Evolutionary conservation across 208 protist species (phyloP).

Genomic region (Tritrichomonas foetus): DNA sequence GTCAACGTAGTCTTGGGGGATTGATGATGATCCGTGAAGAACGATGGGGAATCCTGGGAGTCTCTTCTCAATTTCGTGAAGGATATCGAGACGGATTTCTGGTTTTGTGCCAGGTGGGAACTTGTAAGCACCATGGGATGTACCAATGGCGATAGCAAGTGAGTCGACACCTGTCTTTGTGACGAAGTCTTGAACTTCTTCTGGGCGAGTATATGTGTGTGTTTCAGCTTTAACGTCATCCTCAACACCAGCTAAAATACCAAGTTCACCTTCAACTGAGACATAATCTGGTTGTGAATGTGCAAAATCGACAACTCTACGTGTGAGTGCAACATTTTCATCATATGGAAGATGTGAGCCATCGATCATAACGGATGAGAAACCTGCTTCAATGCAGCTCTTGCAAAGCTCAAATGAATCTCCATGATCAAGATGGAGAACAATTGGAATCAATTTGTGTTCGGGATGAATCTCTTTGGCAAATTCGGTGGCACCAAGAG

Average conservation of each 20-base stretch:
- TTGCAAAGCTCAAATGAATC: conserved; percentile 49
- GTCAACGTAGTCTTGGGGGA: conserved; percentile 50
- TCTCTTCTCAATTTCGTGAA: conserved; percentile 46
- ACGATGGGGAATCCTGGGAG: conserved; percentile 52
- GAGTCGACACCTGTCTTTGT: conserved; percentile 54
- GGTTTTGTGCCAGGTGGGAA: conserved; percentile 48
- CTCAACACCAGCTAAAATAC: conserved; percentile 55
- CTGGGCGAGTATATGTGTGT: conserved; percentile 54
- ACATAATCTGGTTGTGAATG: conserved; percentile 48
- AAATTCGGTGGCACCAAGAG: conserved; percentile 51
- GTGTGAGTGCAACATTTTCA: conserved; percentile 58
- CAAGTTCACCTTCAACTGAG: conserved; percentile 59
- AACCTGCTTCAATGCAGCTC: conserved; percentile 50
- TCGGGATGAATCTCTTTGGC: conserved; percentile 47
- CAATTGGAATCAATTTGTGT: conserved; percentile 47
- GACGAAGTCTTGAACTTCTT: conserved; percentile 52
- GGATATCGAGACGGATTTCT: conserved; percentile 51
- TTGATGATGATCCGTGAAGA: conserved; percentile 56
- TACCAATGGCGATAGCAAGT: conserved; percentile 60
- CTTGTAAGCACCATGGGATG: conserved; percentile 61
- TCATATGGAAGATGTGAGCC: conserved; percentile 54
- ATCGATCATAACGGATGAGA: conserved; percentile 64
- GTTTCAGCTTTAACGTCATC: conserved; percentile 50
- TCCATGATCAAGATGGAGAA: conserved; percentile 57
- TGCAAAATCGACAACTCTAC: conserved; percentile 56